Base-by-base conservation (phyloP, 495 filamentous ascomycete species). In the Penicillium lagena region DNA sequence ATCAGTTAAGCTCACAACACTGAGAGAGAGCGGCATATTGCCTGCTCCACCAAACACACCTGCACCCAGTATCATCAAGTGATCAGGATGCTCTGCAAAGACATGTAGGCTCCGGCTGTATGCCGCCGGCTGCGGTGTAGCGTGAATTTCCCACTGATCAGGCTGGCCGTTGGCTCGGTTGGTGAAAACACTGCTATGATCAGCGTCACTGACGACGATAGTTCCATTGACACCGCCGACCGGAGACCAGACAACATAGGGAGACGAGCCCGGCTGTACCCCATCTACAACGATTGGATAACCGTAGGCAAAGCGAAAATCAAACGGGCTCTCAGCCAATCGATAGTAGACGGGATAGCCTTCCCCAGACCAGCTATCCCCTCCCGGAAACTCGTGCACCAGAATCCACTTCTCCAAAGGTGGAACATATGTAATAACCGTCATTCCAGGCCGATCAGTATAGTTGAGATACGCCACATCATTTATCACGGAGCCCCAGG, bases 381-480 rank as follows among this genome's bases (percentile, higher is more conserved):
- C 41, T 35, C 47, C 47, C 12, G 41, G 70, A 43, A 69, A 77
- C 57, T 83, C 79, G 53, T 80, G 79, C 8, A 70, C 67, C 59
- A 77, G 68, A 48, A 83, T 79, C 47, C 66, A 80, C 37, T 77
- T 66, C 35, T 70, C 66, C 49, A 75, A 69, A 13, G 48, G 39
- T 8, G 73, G 73, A 10, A 82, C 67, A 27, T 71, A 49, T 29
- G 73, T 63, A 7, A 81, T 66, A 7, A 70, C 71, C 4, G 80
- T 70, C 81, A 85, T 85, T 29, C 81, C 81, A 4, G 81, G 81
- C 1, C 80, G 74, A 29, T 63, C 68, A n/a, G 64, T 68, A 54
- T 83, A 82, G 27, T 51, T 63, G 29, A 64, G 43, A 52, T 76
- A 78, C 6, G 68, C 62, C 10, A 83, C 79, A 52, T 82, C 80